Conservation (phyloP, 805 yeast species). For the Wickerhamiella alocasiicola region DNA sequence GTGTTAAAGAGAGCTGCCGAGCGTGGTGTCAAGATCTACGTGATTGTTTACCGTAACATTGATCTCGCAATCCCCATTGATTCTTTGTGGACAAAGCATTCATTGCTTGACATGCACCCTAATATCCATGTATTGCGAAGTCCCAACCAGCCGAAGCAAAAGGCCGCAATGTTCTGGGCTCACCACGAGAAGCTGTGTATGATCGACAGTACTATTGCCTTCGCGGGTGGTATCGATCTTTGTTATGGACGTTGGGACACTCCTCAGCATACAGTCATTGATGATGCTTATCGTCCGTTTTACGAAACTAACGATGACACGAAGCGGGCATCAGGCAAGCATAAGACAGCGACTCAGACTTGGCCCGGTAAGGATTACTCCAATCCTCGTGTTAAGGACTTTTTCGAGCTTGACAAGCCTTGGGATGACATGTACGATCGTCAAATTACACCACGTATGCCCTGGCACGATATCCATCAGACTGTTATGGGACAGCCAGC, state of each 20-base stretch:
- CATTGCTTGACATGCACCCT: constrained; percentile 69
- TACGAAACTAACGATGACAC: constrained; percentile 19
- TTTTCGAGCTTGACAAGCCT: constrained; percentile 67
- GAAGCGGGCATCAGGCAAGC: constrained; percentile 9
- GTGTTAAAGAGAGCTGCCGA: constrained; percentile 79
- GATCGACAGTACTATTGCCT: constrained; percentile 77
- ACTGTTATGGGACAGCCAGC: constrained; percentile 90
- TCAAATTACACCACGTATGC: constrained; percentile 77
- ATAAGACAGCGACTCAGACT: constrained; percentile 38
- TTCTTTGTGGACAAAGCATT: constrained; percentile 88
- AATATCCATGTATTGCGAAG: constrained; percentile 86
- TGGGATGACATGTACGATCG: constrained; percentile 89
- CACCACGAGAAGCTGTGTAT: constrained; percentile 91
- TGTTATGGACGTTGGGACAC: constrained; percentile 96
- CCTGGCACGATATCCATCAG: constrained; percentile 99
- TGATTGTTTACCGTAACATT: constrained; percentile 85
- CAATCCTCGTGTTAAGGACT: constrained; percentile 86
- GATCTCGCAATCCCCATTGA: constrained; percentile 89
- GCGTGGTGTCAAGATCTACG: constrained; percentile 87
- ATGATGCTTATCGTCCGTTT: constrained; percentile 42
- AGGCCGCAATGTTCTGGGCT: constrained; percentile 95
- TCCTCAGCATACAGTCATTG: constrained; percentile 82
- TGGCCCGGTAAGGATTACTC: constrained; percentile 98
- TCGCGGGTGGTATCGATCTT: constrained; percentile 89
- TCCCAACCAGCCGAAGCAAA: constrained; percentile 78